Evolutionary conservation across 164 flowering plant genomes (phyloP).

Genomic region (Vitis riparia): DNA sequence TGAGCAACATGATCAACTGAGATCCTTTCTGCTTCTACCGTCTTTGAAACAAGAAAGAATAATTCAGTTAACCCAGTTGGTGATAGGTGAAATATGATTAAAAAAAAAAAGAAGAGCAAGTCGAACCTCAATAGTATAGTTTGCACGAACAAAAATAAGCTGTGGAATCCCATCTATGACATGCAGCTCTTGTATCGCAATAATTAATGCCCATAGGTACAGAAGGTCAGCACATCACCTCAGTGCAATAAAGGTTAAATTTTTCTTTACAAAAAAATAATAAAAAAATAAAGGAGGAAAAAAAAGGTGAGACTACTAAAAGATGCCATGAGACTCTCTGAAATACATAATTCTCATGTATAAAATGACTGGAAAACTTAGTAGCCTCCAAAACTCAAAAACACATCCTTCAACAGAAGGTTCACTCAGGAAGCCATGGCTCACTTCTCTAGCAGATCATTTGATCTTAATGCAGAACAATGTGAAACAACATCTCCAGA

Average conservation of each 20-base stretch:
- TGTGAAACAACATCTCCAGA: no score
- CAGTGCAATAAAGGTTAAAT: not conserved
- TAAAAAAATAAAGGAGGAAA: no score
- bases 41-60: conserved; percentile 39
- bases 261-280: no score
- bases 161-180: conserved; percentile 96
- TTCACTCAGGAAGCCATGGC: no score
- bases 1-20: conserved; percentile 99
- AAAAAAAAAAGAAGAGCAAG: not conserved
- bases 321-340: not conserved
- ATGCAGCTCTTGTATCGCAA: conserved; percentile 69
- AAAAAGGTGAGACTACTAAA: not conserved
- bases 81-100: not conserved
- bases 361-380: not conserved
- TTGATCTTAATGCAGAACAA: no score
- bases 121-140: conserved; percentile 91
- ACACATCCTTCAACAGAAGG: not conserved
- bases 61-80: conserved; percentile 2
- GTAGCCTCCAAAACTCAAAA: not conserved
- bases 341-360: not conserved
- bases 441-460: no score
- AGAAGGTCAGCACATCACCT: not conserved
- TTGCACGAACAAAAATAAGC: conserved; percentile 86
- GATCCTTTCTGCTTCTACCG: conserved; percentile 96
- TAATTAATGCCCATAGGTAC: conserved; percentile 16